Conservation (phyloP, 73 alveolate genomes). For the Effrenium voratum region DNA sequence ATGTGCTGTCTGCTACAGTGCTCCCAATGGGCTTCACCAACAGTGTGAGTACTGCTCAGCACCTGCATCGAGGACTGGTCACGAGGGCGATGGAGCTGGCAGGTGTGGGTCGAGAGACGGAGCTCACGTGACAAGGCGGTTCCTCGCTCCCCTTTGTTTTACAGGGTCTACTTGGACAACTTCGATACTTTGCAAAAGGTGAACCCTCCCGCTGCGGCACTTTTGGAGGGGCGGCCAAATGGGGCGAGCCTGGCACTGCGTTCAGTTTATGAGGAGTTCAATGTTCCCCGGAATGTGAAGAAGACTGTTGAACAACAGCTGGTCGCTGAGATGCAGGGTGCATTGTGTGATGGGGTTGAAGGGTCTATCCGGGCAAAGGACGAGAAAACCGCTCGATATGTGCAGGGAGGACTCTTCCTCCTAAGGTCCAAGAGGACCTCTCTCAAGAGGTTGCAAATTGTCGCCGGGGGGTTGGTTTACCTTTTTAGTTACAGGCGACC, state of each 20-base stretch:
- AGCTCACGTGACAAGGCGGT: neutral
- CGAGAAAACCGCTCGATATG: neutral
- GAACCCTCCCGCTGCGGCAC: neutral
- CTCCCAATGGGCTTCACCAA: constrained; percentile 7
- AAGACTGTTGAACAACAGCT: neutral
- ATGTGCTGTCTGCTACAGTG: neutral
- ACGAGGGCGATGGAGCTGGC: neutral
- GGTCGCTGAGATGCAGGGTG: neutral
- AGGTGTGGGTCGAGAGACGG: neutral
- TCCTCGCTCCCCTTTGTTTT: neutral
- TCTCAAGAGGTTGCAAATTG: neutral
- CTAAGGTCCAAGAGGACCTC: neutral
- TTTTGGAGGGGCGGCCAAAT: neutral
- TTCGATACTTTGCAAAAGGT: neutral
- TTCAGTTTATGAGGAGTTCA: neutral
- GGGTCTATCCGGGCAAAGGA: neutral
- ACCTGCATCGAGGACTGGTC: neutral
- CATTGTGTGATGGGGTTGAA: neutral
- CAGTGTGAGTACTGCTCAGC: neutral
- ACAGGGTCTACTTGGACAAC: neutral
- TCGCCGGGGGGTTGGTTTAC: constrained; percentile 44
- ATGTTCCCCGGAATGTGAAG: constrained; percentile 17
- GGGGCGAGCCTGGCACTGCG: neutral
- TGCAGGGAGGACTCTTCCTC: neutral
- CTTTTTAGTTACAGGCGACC: constrained; percentile 20